phyloP scores from a whole-genome alignment of 768 basidiomycete species.

The Xerocomellus amylosporus region DNA sequence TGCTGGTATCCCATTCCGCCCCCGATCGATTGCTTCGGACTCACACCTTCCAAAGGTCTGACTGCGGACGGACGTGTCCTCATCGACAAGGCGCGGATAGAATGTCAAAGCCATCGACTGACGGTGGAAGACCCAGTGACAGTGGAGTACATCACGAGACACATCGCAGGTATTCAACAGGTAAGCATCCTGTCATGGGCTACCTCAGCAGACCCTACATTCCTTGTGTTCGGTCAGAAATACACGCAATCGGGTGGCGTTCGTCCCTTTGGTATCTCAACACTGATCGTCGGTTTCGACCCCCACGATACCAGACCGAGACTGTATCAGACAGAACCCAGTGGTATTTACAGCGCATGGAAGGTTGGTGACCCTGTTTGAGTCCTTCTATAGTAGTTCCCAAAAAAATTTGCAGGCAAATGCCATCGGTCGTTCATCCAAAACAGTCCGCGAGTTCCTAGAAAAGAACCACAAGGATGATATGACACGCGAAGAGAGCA shows the following conservation, averaged over 20 bases:
- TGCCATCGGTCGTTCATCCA: slow-evolving; percentile 95
- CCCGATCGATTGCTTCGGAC: slow-evolving; percentile 5
- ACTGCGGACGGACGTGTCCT: slow-evolving; percentile 97
- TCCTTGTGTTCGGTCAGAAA: slow-evolving; percentile 45
- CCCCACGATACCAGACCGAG: slow-evolving; percentile 85
- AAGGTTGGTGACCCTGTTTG: slow-evolving; percentile 54
- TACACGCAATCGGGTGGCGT: slow-evolving; percentile 99
- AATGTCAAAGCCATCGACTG: slow-evolving; percentile 95
- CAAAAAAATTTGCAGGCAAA: slow-evolving; percentile 64
- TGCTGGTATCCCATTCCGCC: slow-evolving; percentile 63
- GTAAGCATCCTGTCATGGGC: slow-evolving; percentile 39
- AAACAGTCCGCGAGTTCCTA: slow-evolving; percentile 96
- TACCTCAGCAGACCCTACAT: background rate
- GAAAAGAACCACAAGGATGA: slow-evolving; percentile 98
- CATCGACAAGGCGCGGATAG: slow-evolving; percentile 96
- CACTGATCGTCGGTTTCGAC: slow-evolving; percentile 95
- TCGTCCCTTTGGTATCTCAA: slow-evolving; percentile 96
- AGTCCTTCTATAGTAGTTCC: background rate
- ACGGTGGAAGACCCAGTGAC: slow-evolving; percentile 98
- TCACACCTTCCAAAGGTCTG: slow-evolving; percentile 56
- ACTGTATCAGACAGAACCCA: slow-evolving; percentile 95
- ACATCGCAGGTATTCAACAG: slow-evolving; percentile 99
- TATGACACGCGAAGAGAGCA: slow-evolving; percentile 81
- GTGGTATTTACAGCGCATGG: slow-evolving; percentile 98
- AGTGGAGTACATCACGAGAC: slow-evolving; percentile 96